These are phyloP conservation scores for Penicillium argentinense DNA, from an alignment of 495 filamentous ascomycete genomes.

Conservation along the genomic window DNA sequence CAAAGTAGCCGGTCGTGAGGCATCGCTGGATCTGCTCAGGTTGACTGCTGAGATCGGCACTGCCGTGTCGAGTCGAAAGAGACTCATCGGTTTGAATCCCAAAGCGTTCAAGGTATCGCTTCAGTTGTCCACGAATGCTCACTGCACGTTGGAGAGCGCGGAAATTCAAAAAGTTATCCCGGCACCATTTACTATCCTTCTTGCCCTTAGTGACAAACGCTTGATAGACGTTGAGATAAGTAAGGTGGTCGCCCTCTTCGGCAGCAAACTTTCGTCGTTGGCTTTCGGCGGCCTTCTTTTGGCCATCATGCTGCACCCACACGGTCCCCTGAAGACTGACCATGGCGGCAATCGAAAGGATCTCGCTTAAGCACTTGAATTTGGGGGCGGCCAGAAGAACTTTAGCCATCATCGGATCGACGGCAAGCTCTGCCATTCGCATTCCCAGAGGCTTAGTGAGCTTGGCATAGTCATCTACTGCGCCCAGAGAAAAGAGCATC, in stretches of 20 bases:
- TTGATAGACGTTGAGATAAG: constrained; percentile 90
- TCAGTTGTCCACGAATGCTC: constrained; percentile 82
- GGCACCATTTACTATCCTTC: constrained; percentile 84
- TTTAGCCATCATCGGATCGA: constrained; percentile 97
- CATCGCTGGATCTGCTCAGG: constrained; percentile 80
- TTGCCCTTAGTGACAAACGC: constrained; percentile 83
- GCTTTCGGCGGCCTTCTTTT: constrained; percentile 70
- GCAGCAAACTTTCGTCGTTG: constrained; percentile 81
- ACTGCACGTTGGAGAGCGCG: constrained; percentile 79
- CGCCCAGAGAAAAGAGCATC: constrained; percentile 84
- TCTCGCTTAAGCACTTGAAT: constrained; percentile 80
- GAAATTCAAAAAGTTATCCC: constrained; percentile 83
- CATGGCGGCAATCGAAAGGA: constrained; percentile 94
- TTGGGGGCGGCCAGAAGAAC: constrained; percentile 74
- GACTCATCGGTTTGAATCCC: constrained; percentile 69
- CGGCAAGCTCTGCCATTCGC: constrained; percentile 91
- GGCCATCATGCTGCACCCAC: constrained; percentile 77
- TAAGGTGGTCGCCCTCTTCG: constrained; percentile 94
- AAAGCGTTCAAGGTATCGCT: constrained; percentile 83
- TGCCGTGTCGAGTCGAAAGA: constrained; percentile 30
- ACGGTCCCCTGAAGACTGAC: constrained; percentile 78
- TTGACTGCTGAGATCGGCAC: constrained; percentile 42
- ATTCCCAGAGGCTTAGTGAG: constrained; percentile 83
- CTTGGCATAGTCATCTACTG: constrained; percentile 86
- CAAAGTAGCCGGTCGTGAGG: constrained; percentile 89